phyloP scores from a whole-genome alignment of 2,329 filamentous ascomycete genomes.

The Ceratocystis harringtonii region DNA sequence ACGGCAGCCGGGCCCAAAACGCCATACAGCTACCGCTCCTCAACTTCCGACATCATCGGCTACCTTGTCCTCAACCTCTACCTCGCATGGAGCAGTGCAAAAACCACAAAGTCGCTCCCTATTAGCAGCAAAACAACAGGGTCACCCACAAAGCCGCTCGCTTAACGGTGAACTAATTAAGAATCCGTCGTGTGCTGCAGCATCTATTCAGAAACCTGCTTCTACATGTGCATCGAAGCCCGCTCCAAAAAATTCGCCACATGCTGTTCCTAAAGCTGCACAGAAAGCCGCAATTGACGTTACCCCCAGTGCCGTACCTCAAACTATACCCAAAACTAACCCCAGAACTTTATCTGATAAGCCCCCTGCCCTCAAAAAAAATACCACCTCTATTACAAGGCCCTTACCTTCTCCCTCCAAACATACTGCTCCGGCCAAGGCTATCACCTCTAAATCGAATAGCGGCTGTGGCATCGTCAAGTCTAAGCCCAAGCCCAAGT shows the following conservation, averaged over 20 bases:
- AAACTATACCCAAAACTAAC: no score
- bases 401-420: not conserved
- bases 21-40: not conserved
- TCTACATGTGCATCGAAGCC: no score
- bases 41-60: not conserved
- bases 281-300: no score
- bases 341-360: not conserved
- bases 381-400: not conserved
- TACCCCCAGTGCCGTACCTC: no score
- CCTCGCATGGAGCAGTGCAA: not conserved
- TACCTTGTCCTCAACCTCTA: not conserved
- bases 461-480: not conserved
- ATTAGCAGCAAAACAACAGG: no score
- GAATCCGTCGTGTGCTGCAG: no score
- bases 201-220: no score
- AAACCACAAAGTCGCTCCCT: no score
- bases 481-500: not conserved
- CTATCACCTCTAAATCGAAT: not conserved
- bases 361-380: not conserved
- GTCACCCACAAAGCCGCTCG: no score
- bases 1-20: not conserved
- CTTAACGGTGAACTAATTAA: no score
- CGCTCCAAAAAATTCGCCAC: no score
- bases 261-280: no score
- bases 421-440: not conserved